Base-by-base conservation (phyloP, 768 basidiomycete species). In the Termitomyces sp. region DNA sequence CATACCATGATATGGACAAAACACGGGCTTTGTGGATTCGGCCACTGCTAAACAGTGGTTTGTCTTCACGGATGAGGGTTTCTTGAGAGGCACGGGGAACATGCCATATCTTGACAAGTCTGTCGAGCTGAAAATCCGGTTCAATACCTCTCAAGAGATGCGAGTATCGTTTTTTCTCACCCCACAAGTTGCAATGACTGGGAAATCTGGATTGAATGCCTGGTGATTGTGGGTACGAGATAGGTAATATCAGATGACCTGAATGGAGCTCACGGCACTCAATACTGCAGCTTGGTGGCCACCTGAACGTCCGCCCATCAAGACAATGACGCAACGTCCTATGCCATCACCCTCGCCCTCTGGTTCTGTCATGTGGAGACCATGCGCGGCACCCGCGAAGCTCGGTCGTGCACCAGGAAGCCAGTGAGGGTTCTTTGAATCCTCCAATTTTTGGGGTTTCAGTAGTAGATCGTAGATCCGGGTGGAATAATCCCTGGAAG, bases 141-240 rank as follows among this genome's bases (percentile, higher is more conserved):
- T 58, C 43, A 34, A 14, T 44, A 41, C 40, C 19, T 52, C 41
- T 5, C 43, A 25, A 42, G 16, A 49, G 25, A 53, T 21, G 4
- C 30, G 35, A 27, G 27, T 50, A 40, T 21, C 8, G 11, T 27
- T 12, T 6, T n/a, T 46, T 72, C 84, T 57, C 67, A 91, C 89
- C 21, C 89, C 89, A 63, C 88, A 86, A 16, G 90, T 92, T 10
- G 88, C 89, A 51, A 92, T 76, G 16, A 91, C 61, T 4, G 88
- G 86, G 51, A 78, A 69, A 10, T 70, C 69, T 0, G 81, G 77
- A 66, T 91, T 87, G 68, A 91, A 92, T 27, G 84, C 81, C 88
- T 90, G 47, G 11, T 23, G 39, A 32, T 10, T n/a, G 42, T 41
- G 23, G 25, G 43, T 39, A 14, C 28, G 35, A 53, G 28, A 55